phyloP scores from a whole-genome alignment of 352 stramenopile species.

The Phytophthora pisi region DNA sequence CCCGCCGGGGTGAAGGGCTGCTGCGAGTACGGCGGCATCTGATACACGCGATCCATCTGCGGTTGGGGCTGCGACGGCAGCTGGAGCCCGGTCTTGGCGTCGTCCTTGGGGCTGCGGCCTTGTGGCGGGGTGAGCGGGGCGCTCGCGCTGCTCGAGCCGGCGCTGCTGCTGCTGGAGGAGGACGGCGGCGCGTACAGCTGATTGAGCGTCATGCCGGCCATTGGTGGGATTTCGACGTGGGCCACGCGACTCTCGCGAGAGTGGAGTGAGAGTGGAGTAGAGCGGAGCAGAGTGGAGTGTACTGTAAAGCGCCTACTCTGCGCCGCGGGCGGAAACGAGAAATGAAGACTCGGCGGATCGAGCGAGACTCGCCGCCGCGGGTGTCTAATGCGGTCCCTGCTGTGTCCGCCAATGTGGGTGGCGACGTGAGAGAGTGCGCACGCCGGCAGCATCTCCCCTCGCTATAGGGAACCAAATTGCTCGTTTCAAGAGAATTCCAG shows the following conservation, averaged over 20 bases:
- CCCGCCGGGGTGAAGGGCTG: constrained; percentile 21
- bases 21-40: constrained; percentile 28
- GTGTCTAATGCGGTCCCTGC: background rate
- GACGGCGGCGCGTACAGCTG: constrained; percentile 66
- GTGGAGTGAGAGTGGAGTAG: too few species aligned
- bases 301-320: background rate
- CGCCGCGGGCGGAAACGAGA: constrained; percentile 8
- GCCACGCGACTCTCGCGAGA: background rate
- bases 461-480: constrained; percentile 6
- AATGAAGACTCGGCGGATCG: constrained; percentile 3
- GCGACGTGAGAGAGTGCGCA: background rate
- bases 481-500: background rate
- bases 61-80: constrained; percentile 2
- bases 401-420: constrained; percentile 11
- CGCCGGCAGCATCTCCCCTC: constrained; percentile 9
- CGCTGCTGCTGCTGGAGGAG: constrained; percentile 15
- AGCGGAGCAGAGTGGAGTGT: too few species aligned
- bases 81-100: constrained; percentile 1
- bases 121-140: constrained; percentile 25
- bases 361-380: constrained; percentile 1
- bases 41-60: constrained; percentile 38
- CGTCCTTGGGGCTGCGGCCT: constrained; percentile 35
- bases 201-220: constrained; percentile 78
- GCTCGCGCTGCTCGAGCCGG: background rate
- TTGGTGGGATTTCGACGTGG: constrained; percentile 23